Percentiles rank a stretch among this genome's conserved stretches.
These are phyloP conservation scores for Candida incommunis DNA, from an alignment of 805 yeast species.

Conservation along the genomic window DNA sequence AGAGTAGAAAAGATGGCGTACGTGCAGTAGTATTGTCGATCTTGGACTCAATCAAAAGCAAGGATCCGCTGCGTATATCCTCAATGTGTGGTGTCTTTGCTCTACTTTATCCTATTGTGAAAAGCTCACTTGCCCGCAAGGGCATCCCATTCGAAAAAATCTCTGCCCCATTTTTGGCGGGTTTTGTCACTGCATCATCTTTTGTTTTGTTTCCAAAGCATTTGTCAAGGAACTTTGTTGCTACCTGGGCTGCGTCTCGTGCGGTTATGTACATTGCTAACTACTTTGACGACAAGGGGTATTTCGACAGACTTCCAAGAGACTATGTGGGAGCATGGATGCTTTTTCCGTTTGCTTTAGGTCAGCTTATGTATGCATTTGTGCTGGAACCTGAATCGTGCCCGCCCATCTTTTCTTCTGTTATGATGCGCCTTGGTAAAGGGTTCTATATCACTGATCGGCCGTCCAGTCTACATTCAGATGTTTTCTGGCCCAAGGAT, in stretches of 20 bases:
- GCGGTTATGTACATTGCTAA: conserved; percentile 19
- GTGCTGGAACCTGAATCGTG: conserved; percentile 21
- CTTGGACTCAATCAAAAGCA: background rate
- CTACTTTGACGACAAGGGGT: conserved; percentile 20
- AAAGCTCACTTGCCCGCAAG: background rate
- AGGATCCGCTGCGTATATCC: background rate
- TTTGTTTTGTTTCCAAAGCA: conserved; percentile 13
- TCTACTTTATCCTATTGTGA: background rate
- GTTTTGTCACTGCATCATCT: conserved; percentile 16
- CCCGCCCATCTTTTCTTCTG: conserved; percentile 18
- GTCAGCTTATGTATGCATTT: conserved; percentile 24
- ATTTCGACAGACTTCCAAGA: conserved; percentile 19
- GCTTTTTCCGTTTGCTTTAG: conserved; percentile 26
- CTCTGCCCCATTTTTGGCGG: conserved; percentile 7
- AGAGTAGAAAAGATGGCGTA: background rate
- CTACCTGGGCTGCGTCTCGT: conserved; percentile 15
- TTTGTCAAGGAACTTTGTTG: conserved; percentile 12
- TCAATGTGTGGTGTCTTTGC: background rate
- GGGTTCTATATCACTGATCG: conserved; percentile 17
- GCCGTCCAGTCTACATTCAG: conserved; percentile 18
- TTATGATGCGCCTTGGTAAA: conserved; percentile 16
- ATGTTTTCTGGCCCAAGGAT: conserved; percentile 21
- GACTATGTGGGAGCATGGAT: conserved; percentile 26
- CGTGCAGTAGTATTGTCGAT: background rate
- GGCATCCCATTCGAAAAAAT: conserved; percentile 2